A percentile compares a stretch with the other conserved stretches of the same genome.
These are phyloP conservation scores for Monosporascus sp. DNA, from an alignment of 2,329 filamentous ascomycete species.

Conservation along the genomic window DNA sequence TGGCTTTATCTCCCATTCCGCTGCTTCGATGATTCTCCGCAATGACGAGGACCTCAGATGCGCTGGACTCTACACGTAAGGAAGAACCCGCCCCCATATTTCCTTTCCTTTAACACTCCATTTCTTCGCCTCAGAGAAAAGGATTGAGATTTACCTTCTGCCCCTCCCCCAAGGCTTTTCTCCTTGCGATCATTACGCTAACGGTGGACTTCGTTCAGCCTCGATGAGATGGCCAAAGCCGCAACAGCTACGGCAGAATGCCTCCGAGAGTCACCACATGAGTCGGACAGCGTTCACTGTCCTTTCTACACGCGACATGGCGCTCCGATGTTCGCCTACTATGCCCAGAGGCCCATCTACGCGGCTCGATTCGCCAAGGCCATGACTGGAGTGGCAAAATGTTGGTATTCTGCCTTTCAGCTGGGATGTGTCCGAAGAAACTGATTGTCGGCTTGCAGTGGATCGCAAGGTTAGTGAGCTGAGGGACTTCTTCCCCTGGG, in stretches of 20 bases:
- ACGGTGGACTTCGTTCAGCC: neutral
- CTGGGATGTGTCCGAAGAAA: too few relatives aligned
- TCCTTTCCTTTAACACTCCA: neutral
- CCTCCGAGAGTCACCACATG: neutral
- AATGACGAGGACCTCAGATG: too few relatives aligned
- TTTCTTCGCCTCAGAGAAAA: too few relatives aligned
- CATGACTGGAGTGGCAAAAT: constrained; percentile 6
- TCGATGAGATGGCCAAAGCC: neutral
- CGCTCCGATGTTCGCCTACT: neutral
- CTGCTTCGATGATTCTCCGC: neutral
- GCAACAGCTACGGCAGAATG: too few relatives aligned
- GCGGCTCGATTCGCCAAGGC: constrained; percentile 9
- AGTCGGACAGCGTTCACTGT: neutral
- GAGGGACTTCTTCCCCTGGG: constrained; percentile 8
- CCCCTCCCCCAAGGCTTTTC: too few relatives aligned
- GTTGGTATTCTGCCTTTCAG: neutral
- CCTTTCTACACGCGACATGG: neutral
- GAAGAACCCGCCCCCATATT: neutral
- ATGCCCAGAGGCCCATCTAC: constrained; percentile 1
- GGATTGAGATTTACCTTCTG: too few relatives aligned
- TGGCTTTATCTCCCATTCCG: neutral
- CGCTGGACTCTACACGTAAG: too few relatives aligned
- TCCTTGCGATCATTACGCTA: too few relatives aligned
- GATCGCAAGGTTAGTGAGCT: constrained; percentile 4
- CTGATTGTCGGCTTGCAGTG: too few relatives aligned